Evolutionary conservation across 2,329 filamentous ascomycete species (phyloP).

Genomic region (Penicillium sp.): DNA sequence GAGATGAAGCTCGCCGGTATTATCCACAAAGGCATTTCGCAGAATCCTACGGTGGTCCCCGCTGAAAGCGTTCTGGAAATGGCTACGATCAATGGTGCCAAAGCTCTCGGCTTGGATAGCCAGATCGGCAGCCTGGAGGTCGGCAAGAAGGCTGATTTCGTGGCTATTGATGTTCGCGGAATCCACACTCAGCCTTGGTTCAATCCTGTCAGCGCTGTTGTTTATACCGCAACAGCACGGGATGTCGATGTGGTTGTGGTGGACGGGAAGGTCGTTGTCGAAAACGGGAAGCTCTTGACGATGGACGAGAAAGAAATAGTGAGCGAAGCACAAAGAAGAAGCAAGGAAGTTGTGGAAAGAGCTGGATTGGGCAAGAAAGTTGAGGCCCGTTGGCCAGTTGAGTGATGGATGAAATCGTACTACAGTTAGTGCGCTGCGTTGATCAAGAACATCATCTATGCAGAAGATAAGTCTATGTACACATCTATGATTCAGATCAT

Average conservation of each 20-base stretch:
- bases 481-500: slow-evolving; percentile 4
- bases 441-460: not conserved
- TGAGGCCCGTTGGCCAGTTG: slow-evolving; percentile 38
- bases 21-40: slow-evolving; percentile 46
- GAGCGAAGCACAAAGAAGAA: slow-evolving; percentile 36
- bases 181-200: slow-evolving; percentile 41
- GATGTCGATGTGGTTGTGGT: slow-evolving; percentile 47
- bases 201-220: slow-evolving; percentile 41
- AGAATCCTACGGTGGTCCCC: slow-evolving; percentile 43
- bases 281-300: slow-evolving; percentile 33
- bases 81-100: slow-evolving; percentile 50
- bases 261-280: slow-evolving; percentile 42
- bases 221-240: slow-evolving; percentile 45
- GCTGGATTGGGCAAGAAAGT: slow-evolving; percentile 38
- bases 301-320: slow-evolving; percentile 44
- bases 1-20: slow-evolving; percentile 53
- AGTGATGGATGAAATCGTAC: slow-evolving; percentile 2
- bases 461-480: not conserved
- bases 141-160: slow-evolving; percentile 27
- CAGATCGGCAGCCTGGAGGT: slow-evolving; percentile 36
- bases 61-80: slow-evolving; percentile 48
- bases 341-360: slow-evolving; percentile 39
- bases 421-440: not conserved
- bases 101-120: slow-evolving; percentile 42
- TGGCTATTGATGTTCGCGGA: slow-evolving; percentile 31